phyloP scores from a whole-genome alignment of 805 yeast species.

The Candida tallmaniae region DNA sequence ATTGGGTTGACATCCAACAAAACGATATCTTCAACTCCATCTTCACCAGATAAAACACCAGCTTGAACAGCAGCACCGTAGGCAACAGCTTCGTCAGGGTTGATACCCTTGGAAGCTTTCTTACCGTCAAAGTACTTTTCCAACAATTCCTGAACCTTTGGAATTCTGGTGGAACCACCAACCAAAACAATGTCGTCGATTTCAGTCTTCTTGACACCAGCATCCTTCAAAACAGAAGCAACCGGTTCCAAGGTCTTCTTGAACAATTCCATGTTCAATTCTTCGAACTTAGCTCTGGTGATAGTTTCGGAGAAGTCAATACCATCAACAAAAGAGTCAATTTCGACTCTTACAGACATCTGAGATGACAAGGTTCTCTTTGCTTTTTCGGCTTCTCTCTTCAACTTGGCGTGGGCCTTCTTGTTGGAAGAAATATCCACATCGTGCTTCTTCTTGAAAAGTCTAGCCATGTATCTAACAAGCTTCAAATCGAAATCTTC shows the following conservation, averaged over 20 bases:
- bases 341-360: constrained; percentile 49
- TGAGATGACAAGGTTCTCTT: constrained; percentile 46
- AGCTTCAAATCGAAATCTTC: constrained; percentile 45
- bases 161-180: constrained; percentile 50
- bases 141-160: constrained; percentile 46
- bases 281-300: constrained; percentile 47
- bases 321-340: constrained; percentile 46
- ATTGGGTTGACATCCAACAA: constrained; percentile 97
- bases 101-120: constrained; percentile 45
- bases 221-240: constrained; percentile 43
- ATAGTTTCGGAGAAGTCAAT: constrained; percentile 44
- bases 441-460: constrained; percentile 43
- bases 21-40: constrained; percentile 91
- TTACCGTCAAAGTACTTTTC: constrained; percentile 53
- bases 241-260: constrained; percentile 45
- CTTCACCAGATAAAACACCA: constrained; percentile 96
- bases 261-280: constrained; percentile 42
- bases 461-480: constrained; percentile 38
- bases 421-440: constrained; percentile 37
- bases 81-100: constrained; percentile 49
- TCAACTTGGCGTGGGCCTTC: constrained; percentile 42
- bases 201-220: constrained; percentile 41
- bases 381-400: constrained; percentile 47
- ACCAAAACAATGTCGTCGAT: constrained; percentile 45
- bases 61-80: constrained; percentile 95